Base-by-base conservation (phyloP, 2,329 filamentous ascomycete genomes). In the Xylogone sp. region DNA sequence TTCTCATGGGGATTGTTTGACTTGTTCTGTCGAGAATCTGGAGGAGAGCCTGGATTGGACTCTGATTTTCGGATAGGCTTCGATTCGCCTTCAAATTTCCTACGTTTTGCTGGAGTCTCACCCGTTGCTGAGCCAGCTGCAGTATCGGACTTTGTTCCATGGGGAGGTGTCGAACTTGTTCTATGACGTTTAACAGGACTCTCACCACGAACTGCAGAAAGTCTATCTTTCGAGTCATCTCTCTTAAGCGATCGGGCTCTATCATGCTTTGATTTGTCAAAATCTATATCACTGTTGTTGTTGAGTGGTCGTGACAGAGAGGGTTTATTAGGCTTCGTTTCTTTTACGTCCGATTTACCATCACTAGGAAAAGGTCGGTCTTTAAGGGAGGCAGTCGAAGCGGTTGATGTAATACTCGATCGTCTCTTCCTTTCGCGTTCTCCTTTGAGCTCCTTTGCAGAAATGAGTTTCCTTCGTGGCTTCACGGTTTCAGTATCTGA, bases 391-490 rank as follows among this genome's bases (percentile, higher is more conserved):
- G 73, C 73, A 27, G 74, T 75, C 3, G 81, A 82, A 24, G 76
- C 69, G 43, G 72, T 82, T 1, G 82, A 84, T 0, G 71, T 75
- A 68, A 83, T 69, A 62, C 81, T 84, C 43, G 77, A 72, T 6
- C 82, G 78, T 18, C 81, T 73, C 45, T 65, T 57, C 56, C 83
- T 67, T 45, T 66, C 78, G 18, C 78, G 72, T 60, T 82, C 78
- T 8, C 78, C 79, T 54, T 82, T 80, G 39, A 84, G 66, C 51
- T 86, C 83, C 48, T 77, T 78, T 31, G 83, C 83, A 1, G 83
- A 86, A 19, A 86, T 74, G 10, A 87, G 73, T 61, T 85, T 87
- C 39, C 81, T 74, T 21, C 83, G 71, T 2, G 82, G 82, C 61
- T 85, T 86, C 20, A 73, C 65, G 10, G 58, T 56, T 75, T 82